These are phyloP conservation scores for Penicillium fimorum DNA, from an alignment of 495 filamentous ascomycete species.

Conservation along the genomic window DNA sequence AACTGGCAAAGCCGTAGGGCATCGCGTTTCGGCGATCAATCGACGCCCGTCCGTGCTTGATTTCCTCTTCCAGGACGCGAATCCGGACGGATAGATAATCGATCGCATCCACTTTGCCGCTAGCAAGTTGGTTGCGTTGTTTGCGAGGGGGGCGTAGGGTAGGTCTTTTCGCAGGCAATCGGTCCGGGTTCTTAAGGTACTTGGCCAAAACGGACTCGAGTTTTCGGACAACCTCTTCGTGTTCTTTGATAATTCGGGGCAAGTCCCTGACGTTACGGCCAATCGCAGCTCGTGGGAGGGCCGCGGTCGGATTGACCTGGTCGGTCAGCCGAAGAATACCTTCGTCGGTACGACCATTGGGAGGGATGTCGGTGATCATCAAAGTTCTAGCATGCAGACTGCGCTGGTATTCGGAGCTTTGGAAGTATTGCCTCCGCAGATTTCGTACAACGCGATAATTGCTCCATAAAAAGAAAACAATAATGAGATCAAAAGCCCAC, in stretches of 20 bases:
- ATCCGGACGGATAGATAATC: slow-evolving; percentile 89
- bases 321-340: slow-evolving; percentile 81
- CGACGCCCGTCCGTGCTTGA: slow-evolving; percentile 74
- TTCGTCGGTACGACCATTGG: slow-evolving; percentile 70
- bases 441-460: slow-evolving; percentile 75
- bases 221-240: slow-evolving; percentile 74
- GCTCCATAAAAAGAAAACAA: slow-evolving; percentile 81
- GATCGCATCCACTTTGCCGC: slow-evolving; percentile 80
- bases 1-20: slow-evolving; percentile 92
- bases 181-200: slow-evolving; percentile 83
- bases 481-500: slow-evolving; percentile 72
- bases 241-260: slow-evolving; percentile 78
- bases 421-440: slow-evolving; percentile 75
- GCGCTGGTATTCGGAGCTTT: slow-evolving; percentile 83
- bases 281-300: slow-evolving; percentile 75
- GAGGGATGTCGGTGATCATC: slow-evolving; percentile 88
- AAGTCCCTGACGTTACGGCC: slow-evolving; percentile 89
- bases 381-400: slow-evolving; percentile 88
- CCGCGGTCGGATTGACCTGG: slow-evolving; percentile 67
- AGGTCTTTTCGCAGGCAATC: slow-evolving; percentile 75
- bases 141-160: slow-evolving; percentile 73
- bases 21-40: slow-evolving; percentile 85
- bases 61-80: slow-evolving; percentile 73
- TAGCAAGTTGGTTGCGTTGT: slow-evolving; percentile 46
- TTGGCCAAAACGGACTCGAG: slow-evolving; percentile 82